Evolutionary conservation across 345 rosid species (phyloP), one percentile per base, ranked within the genome.

Genomic region (Eucalyptus grandis): DNA sequence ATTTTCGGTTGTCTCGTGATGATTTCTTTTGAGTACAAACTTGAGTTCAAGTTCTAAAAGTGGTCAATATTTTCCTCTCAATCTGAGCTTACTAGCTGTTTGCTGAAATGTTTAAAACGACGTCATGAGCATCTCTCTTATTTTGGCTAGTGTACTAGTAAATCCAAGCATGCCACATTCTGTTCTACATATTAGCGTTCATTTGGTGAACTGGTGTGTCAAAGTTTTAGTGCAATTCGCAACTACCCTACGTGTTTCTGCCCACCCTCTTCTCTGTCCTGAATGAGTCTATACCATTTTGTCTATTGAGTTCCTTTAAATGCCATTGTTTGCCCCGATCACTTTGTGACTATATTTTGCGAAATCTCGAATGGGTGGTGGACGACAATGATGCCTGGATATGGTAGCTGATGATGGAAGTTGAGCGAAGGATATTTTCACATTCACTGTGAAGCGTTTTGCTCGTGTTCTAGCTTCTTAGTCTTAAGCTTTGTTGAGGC

Each of bases 21-120:
- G 60, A 56, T 56, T 56, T 24, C 60, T 14, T 56, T 56, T 56
- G 12, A 54, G 60, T 54, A 1, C 60, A 54, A 21, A 54, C 60
- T 54, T 54, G 60, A 54, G 60, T 22, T 21, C 3, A 2, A 5
- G 60, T 21, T 54, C 26, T 3, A 54, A 56, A 22, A 22, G 11
- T 1, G 6, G 27, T 56, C 54, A 51, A 51, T 51, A 51, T 51
- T 51, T 50, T 51, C 21, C 54, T 56, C 60, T 56, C 27, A 22
- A 56, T 56, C 1, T 9, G 60, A 1, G 27, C 26, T 56, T 1
- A 9, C 60, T 2, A 22, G 11, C 1, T 2, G 0, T 22, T 56
- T 56, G 60, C 6, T 22, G 12, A 56, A 56, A 56, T 22, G 27
- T 56, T 56, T 11, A 58, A 10, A 58, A 3, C 0, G 7, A 58